Percentiles rank a stretch among this genome's conserved stretches.
Evolutionary conservation across 805 yeast species (phyloP).

Genomic region (Maudiozyma serrabonitensis): DNA sequence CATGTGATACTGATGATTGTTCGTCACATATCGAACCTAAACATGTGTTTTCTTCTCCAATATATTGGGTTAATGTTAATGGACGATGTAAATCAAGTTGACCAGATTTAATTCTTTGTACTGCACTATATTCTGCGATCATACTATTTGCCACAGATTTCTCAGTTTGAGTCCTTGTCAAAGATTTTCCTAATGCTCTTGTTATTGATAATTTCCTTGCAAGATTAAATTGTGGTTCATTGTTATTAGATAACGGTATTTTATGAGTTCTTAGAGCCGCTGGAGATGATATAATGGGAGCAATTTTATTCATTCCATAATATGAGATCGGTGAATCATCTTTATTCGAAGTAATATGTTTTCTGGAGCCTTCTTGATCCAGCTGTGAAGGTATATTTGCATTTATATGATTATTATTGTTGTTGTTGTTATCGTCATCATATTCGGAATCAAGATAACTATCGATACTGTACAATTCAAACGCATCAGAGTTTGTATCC

Average conservation of each 20-base stretch:
- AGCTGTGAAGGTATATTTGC: neutral
- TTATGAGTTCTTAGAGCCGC: neutral
- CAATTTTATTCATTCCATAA: neutral
- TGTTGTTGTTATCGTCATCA: no score
- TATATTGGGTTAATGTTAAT: slow-evolving; percentile 21
- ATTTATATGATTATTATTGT: no score
- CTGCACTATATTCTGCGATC: slow-evolving; percentile 34
- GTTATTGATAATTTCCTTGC: neutral
- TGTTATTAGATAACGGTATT: no score
- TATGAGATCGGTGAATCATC: neutral
- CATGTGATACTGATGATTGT: neutral
- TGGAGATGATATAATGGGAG: neutral
- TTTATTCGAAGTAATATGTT: neutral
- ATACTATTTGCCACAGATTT: slow-evolving; percentile 15
- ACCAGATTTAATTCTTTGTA: slow-evolving; percentile 20
- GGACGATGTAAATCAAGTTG: slow-evolving; percentile 26
- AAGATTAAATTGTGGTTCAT: neutral
- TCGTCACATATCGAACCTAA: slow-evolving; percentile 1
- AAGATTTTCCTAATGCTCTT: neutral
- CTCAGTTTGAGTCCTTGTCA: neutral
- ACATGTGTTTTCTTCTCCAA: slow-evolving; percentile 17
- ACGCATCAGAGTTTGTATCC: neutral
- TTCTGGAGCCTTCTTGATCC: neutral
- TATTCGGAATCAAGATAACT: neutral
- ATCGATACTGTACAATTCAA: slow-evolving; percentile 3